Base-by-base conservation (phyloP, 768 basidiomycete species). In the Pluteus cervinus region DNA sequence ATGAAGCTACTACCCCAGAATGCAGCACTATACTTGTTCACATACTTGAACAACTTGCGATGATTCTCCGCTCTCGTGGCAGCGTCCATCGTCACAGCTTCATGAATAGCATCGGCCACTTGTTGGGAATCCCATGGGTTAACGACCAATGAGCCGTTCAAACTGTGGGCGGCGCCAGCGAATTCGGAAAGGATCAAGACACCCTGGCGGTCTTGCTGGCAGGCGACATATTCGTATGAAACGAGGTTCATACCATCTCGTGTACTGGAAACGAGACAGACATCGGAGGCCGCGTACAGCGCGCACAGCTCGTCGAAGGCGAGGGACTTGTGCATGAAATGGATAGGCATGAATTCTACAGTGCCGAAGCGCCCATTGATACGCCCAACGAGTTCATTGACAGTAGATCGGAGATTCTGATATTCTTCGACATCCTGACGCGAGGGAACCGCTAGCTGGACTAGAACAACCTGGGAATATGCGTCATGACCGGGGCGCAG, bases 71-170 rank as follows among this genome's bases (percentile, higher is more conserved):
- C 84, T n/a, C 90, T 76, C 26, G 73, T 78, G 30, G 81, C 77
- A 3, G 75, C 68, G 33, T 81, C 76, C 87, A 93, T 92, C 11
- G 85, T 90, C 41, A 98, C 82, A 0, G 96, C 91, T 58, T 89
- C 83, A 61, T 91, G 83, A 41, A 99, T 96, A n/a, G 92, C 91
- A 53, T 97, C 83, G 1, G 96, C 96, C 34, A 96, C 91, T 52
- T 92, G 84, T 59, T 97, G 93, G n/a, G 86, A 86, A 59, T 98
- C 96, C 94, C 96, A 93, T 15, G 96, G 96, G 67, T 99, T 99
- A 52, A 98, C 91, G 55, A 99, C 91, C 49, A 99, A 73, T 23
- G 86, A 87, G 15, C 96, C 96, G 56, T 98, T 97, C 44, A 99
- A 65, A 46, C 81, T 86, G 63, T 97, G 93, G 11, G 91, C 93